A percentile compares a stretch with the other conserved stretches of the same genome.
Evolutionary conservation across 1,284 basidiomycete species (phyloP).

Genomic region (Cutaneotrichosporon sp.): DNA sequence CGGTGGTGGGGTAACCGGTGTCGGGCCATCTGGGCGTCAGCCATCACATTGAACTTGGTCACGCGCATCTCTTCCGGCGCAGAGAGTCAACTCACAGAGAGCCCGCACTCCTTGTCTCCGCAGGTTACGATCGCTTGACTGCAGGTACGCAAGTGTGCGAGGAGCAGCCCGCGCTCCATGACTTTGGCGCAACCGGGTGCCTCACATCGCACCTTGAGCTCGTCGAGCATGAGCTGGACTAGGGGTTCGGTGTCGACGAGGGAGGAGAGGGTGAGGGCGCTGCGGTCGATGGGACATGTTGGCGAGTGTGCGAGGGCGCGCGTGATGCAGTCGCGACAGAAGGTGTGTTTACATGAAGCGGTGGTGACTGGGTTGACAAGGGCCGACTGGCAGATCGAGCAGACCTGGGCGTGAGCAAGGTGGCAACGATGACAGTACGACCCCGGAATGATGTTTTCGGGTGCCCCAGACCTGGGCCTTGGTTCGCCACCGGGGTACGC

Average conservation of each 20-base stretch:
- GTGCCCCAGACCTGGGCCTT: background rate
- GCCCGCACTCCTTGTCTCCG: slow-evolving; percentile 43
- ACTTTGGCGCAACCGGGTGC: slow-evolving; percentile 59
- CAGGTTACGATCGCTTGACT: slow-evolving; percentile 62
- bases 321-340: slow-evolving; percentile 72
- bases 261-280: slow-evolving; percentile 55
- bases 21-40: slow-evolving; percentile 35
- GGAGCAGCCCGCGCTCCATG: slow-evolving; percentile 68
- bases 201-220: slow-evolving; percentile 72
- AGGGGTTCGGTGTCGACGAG: slow-evolving; percentile 31
- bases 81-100: slow-evolving; percentile 54
- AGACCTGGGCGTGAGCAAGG: slow-evolving; percentile 57
- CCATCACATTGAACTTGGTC: background rate
- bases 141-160: slow-evolving; percentile 66
- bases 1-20: slow-evolving; percentile 41
- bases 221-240: slow-evolving; percentile 65
- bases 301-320: slow-evolving; percentile 59
- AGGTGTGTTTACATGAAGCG: slow-evolving; percentile 73
- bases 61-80: background rate
- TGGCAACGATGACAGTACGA: background rate
- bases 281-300: slow-evolving; percentile 78
- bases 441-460: background rate
- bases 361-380: slow-evolving; percentile 70
- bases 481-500: too few relatives aligned
- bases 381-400: slow-evolving; percentile 80